A percentile compares a stretch with the other conserved stretches of the same genome.
Conservation (phyloP, 352 stramenopile species). For the Aphanomyces euteiches region DNA sequence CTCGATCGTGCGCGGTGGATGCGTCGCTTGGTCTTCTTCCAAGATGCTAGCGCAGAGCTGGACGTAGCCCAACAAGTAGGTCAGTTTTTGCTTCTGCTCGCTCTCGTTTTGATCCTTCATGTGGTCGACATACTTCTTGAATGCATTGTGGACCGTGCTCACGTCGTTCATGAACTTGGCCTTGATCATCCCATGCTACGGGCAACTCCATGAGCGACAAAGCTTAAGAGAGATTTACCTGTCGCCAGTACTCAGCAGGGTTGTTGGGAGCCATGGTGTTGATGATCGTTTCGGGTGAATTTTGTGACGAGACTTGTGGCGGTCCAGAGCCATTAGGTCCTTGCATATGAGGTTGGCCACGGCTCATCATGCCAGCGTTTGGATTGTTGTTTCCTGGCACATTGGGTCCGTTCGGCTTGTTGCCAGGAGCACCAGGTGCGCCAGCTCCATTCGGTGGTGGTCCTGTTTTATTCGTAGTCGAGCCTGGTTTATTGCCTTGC, state of each 20-base stretch:
- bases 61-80: slow-evolving; percentile 78
- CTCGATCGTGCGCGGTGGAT: slow-evolving; percentile 68
- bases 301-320: slow-evolving; percentile 13
- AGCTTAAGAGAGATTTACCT: not conserved
- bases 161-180: slow-evolving; percentile 78
- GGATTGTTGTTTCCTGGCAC: slow-evolving; percentile 5
- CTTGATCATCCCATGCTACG: slow-evolving; percentile 66
- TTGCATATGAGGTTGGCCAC: not conserved
- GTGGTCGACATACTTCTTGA: slow-evolving; percentile 86
- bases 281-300: slow-evolving; percentile 25
- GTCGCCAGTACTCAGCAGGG: slow-evolving; percentile 65
- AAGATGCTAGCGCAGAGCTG: slow-evolving; percentile 74
- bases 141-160: slow-evolving; percentile 80
- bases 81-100: slow-evolving; percentile 83
- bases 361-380: not conserved
- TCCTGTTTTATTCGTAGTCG: not conserved
- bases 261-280: slow-evolving; percentile 39
- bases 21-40: slow-evolving; percentile 69
- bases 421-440: not conserved
- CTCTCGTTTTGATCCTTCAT: slow-evolving; percentile 84
- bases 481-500: too few relatives aligned
- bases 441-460: slow-evolving; percentile 1
- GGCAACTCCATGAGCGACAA: not conserved
- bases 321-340: not conserved
- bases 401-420: slow-evolving; percentile 3